Base-by-base conservation (phyloP, 805 yeast species). In the Suhomyces sp. region DNA sequence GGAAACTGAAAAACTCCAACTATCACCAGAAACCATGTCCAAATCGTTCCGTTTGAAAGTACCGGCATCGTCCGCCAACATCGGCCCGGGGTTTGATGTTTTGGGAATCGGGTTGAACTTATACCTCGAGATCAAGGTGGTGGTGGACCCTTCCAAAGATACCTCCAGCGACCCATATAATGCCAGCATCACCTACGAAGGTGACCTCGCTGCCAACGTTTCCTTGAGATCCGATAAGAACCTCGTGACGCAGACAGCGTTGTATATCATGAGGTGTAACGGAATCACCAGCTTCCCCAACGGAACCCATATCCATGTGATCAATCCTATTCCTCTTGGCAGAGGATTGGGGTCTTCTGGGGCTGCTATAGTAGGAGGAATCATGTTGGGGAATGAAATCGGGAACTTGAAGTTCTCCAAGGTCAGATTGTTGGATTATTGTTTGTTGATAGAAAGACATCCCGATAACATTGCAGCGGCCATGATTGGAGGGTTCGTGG, bases 401-500 rank as follows among this genome's bases (percentile, higher is more conserved):
- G 96, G 93, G 24, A 70, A 77, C 33, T 68, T 91, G 22, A 78
- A 76, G 1, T 77, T 88, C 41, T 65, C 81, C 32, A 90, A 84
- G 61, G 81, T 77, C 50, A 74, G 98, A 50, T 75, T 93, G 80
- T 70, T 93, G 51, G 98, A 93, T 61, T 93, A 85, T 69, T 88
- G 96, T 60, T 73, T 93, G 50, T 86, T 93, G 93, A 90, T 93
- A 48, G 98, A 93, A 68, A 81, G 98, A 58, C 98, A 93, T 54
- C 98, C 98, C 22, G 98, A 93, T 64, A 93, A 93, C 61, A 90
- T 93, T 53, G 88, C 96, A 9, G 98, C 98, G 20, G 96, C 98
- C 23, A 88, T 93, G 96, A 83, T 90, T 81, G 98, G 98, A 41
- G 97, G 98, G 1, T 93, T 93, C 60, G 96, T 90, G 26, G 98